A percentile compares a stretch with the other conserved stretches of the same genome.
phyloP scores from a whole-genome alignment of 257 asterid genomes.

The Solanum clarkiae region DNA sequence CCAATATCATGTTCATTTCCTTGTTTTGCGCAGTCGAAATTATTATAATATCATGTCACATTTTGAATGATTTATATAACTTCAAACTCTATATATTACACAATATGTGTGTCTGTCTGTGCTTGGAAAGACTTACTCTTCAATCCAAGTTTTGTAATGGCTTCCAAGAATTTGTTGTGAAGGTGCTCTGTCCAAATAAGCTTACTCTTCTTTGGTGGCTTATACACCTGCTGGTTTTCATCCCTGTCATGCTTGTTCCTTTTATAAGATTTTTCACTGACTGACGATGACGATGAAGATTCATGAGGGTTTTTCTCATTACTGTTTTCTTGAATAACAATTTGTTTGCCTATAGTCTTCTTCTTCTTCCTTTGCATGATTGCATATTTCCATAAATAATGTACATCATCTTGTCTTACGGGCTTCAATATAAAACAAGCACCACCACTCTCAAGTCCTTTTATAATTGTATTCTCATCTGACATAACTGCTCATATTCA shows the following conservation, averaged over 20 bases:
- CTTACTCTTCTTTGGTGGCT: slow-evolving; percentile 18
- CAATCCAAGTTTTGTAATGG: slow-evolving; percentile 39
- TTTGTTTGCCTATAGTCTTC: neutral
- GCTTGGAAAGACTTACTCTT: slow-evolving; percentile 24
- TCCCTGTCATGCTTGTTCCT: too few relatives aligned
- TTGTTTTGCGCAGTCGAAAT: too few relatives aligned
- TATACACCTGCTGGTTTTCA: neutral
- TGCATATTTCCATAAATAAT: slow-evolving; percentile 41
- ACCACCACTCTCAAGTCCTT: slow-evolving; percentile 37
- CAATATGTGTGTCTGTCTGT: too few relatives aligned
- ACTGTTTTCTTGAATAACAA: neutral
- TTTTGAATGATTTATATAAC: neutral
- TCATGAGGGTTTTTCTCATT: neutral
- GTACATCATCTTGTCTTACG: slow-evolving; percentile 21
- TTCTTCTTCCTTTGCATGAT: slow-evolving; percentile 5
- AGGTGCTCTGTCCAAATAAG: slow-evolving; percentile 45
- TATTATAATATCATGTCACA: too few relatives aligned
- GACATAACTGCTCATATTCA: slow-evolving; percentile 33
- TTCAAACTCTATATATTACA: neutral
- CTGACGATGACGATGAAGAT: neutral
- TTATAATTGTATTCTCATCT: slow-evolving; percentile 9
- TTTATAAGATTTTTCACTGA: neutral
- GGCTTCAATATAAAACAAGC: slow-evolving; percentile 38
- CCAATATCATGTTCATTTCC: too few relatives aligned
- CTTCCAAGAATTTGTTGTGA: slow-evolving; percentile 51